Evolutionary conservation across 352 stramenopile species (phyloP), one percentile per base, ranked within the genome.

Genomic region (Phytophthora multivora): DNA sequence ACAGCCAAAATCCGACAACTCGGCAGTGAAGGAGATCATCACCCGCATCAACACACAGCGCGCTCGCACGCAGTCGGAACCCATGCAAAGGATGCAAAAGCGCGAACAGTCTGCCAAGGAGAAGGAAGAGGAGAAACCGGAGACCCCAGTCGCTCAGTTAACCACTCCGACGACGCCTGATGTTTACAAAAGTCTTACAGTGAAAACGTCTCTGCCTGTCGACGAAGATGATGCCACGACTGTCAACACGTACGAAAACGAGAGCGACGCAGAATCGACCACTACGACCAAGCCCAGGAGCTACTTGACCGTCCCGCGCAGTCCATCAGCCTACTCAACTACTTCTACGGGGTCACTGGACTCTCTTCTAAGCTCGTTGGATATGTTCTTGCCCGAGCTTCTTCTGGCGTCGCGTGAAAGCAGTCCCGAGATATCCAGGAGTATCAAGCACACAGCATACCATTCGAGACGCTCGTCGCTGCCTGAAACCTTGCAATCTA

Each of bases 291-390:
- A 67, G 33, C 51, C 45, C 11, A 54, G 43, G 18, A 52, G 19
- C 63, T 66, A 60, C 39, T 60, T 52, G 15, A 36, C n/a, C 1
- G 33, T 65, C 4, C 59, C 59, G 16, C 35, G 28, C 21, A 77
- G 63, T 11, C 68, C 68, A 41, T 77, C 68, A 19, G 42, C 57
- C 13, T 76, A 54, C 25, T 77, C 68, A 4, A 77, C 68, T n/a
- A 35, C 68, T n/a, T 77, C 68, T 25, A 73, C 68, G 6, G 41
- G 49, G 5, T 77, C 68, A 3, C 15, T 77, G n/a, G 68, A 77
- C 30, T 77, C 68, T 7, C 51, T 69, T 12, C 51, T 73, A 12
- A 72, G 46, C 18, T 73, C 63, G 25, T 42, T 69, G 15, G 67
- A 75, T 45, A 59, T 55, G 3, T 59, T 66, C 21, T 16, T 72